Percentiles rank a stretch among this genome's conserved stretches.
Evolutionary conservation across 805 yeast species (phyloP).

Genomic region (Ogataea philodendri): DNA sequence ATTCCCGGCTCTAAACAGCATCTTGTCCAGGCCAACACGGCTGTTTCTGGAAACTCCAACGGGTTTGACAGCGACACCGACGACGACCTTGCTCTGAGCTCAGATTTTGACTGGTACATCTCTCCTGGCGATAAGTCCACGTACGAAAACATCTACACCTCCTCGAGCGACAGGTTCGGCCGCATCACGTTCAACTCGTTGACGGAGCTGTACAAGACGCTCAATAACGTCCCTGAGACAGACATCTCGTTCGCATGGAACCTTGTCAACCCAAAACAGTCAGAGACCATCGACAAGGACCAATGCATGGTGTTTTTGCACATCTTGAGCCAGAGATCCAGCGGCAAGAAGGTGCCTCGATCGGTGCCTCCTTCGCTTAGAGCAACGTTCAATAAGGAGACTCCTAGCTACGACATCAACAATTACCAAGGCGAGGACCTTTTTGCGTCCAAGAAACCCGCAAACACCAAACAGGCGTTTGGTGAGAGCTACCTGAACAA

Average conservation of each 20-base stretch:
- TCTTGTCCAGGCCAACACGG: conserved; percentile 78
- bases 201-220: conserved; percentile 62
- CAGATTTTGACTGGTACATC: conserved; percentile 93
- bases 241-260: conserved; percentile 94
- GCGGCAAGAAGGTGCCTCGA: conserved; percentile 79
- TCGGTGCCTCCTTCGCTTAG: conserved; percentile 92
- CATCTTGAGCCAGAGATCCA: conserved; percentile 81
- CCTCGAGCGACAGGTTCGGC: conserved; percentile 76
- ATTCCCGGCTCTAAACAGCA: conserved; percentile 88
- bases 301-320: conserved; percentile 88
- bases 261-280: conserved; percentile 85
- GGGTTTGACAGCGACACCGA: conserved; percentile 50
- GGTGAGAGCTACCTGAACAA: conserved; percentile 55
- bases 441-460: conserved; percentile 4
- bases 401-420: conserved; percentile 63
- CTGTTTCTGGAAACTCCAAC: conserved; percentile 40
- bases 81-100: conserved; percentile 57
- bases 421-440: conserved; percentile 18
- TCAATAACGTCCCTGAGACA: conserved; percentile 71
- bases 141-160: conserved; percentile 74
- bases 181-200: conserved; percentile 74
- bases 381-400: conserved; percentile 86
- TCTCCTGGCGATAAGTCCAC: conserved; percentile 80
- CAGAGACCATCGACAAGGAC: conserved; percentile 87
- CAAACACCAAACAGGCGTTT: conserved; percentile 39